Evolutionary conservation across 2,329 filamentous ascomycete species (phyloP).

Genomic region (Ambrosiella beaveri): DNA sequence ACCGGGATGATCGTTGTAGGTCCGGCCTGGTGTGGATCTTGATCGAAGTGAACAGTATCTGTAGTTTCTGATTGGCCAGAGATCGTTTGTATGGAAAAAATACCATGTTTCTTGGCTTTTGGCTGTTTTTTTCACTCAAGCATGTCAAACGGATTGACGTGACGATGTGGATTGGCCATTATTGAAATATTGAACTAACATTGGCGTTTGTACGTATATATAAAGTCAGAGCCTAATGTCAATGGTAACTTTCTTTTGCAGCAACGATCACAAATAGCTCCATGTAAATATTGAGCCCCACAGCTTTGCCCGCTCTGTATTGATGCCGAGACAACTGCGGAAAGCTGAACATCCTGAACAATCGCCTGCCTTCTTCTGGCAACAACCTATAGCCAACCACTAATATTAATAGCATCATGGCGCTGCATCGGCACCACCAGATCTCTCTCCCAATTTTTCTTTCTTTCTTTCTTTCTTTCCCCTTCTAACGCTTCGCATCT

Average conservation of each 20-base stretch:
- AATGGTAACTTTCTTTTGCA: background rate
- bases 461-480: no score
- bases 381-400: background rate
- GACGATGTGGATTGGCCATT: background rate
- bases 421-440: no score
- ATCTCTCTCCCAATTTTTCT: no score
- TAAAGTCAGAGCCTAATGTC: background rate
- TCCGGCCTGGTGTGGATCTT: background rate
- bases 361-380: background rate
- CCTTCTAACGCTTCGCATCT: no score
- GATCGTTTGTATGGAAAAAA: background rate
- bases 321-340: background rate
- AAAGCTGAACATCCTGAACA: background rate
- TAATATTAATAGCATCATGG: no score
- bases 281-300: background rate
- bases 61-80: background rate
- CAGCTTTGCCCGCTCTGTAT: background rate
- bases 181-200: background rate
- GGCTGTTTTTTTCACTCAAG: background rate
- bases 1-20: background rate
- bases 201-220: no score
- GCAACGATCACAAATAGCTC: background rate
- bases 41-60: background rate
- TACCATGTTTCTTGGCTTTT: background rate
- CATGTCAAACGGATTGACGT: background rate